Evolutionary conservation across 225 moss, liverwort and hornwort species (phyloP).

Genomic region (Antitrichia curtipendula): DNA sequence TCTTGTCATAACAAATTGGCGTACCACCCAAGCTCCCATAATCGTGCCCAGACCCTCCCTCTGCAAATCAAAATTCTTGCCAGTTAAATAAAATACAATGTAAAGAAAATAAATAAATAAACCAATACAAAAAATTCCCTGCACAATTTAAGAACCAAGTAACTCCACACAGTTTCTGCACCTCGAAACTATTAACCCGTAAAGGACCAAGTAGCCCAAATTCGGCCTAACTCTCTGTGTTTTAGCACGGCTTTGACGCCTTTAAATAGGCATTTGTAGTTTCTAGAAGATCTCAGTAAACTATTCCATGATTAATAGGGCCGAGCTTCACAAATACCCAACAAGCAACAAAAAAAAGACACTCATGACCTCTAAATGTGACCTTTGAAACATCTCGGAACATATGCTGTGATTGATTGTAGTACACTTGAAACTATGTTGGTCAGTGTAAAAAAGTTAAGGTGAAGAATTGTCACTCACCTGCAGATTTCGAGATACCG

Average conservation of each 20-base stretch:
- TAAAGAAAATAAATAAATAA: neutral
- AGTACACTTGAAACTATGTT: neutral
- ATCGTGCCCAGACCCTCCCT: neutral
- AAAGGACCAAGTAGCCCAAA: no score
- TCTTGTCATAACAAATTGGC: neutral
- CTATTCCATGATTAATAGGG: neutral
- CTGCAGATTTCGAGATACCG: constrained; percentile 28
- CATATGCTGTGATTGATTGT: neutral
- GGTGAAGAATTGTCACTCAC: constrained; percentile 7
- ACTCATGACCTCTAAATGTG: neutral
- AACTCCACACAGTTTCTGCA: neutral
- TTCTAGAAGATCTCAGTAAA: neutral
- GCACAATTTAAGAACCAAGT: neutral
- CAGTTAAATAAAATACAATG: neutral
- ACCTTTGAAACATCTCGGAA: neutral
- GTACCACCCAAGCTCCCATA: constrained; percentile 32
- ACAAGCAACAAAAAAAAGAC: neutral
- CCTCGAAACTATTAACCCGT: neutral
- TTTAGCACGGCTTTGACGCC: neutral
- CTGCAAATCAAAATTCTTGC: neutral
- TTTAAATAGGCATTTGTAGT: neutral
- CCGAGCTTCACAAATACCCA: neutral
- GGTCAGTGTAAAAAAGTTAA: neutral
- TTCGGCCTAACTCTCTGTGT: neutral
- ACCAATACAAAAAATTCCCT: neutral